Evolutionary conservation across 192 early-diverging fungal genomes (phyloP).

Genomic region (Kickxella alabastrina): DNA sequence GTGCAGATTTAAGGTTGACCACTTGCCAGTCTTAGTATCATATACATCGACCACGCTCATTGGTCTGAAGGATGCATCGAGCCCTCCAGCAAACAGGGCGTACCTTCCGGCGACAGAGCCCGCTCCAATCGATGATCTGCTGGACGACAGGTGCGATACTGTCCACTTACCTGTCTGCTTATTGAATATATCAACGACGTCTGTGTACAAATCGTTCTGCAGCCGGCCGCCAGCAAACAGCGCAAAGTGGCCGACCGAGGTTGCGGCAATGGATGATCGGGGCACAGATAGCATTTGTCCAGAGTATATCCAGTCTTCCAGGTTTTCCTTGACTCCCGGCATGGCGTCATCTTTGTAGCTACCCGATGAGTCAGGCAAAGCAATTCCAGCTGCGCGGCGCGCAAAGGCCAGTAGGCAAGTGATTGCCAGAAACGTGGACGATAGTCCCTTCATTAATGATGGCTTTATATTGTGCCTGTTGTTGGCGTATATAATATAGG

Average conservation of each 20-base stretch:
- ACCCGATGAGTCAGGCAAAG: neutral
- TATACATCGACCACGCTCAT: slow-evolving; percentile 46
- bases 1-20: slow-evolving; percentile 21
- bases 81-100: slow-evolving; percentile 49
- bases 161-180: slow-evolving; percentile 31
- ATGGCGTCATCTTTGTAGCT: too few species aligned
- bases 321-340: too few species aligned
- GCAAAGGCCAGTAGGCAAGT: neutral
- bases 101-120: slow-evolving; percentile 44
- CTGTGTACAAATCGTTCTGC: slow-evolving; percentile 30
- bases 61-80: slow-evolving; percentile 28
- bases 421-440: neutral
- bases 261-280: slow-evolving; percentile 33
- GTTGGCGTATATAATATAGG: too few species aligned
- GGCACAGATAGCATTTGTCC: slow-evolving; percentile 37
- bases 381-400: neutral
- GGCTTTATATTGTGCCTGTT: too few species aligned
- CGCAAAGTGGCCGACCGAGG: slow-evolving; percentile 34
- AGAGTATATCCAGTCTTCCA: slow-evolving; percentile 24
- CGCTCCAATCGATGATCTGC: slow-evolving; percentile 33
- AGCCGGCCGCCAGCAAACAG: slow-evolving; percentile 50
- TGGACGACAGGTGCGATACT: slow-evolving; percentile 17
- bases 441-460: too few species aligned
- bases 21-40: slow-evolving; percentile 30
- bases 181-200: slow-evolving; percentile 48